Base-by-base conservation (phyloP, 106 monocot species). In the Dactylorhiza incarnata region DNA sequence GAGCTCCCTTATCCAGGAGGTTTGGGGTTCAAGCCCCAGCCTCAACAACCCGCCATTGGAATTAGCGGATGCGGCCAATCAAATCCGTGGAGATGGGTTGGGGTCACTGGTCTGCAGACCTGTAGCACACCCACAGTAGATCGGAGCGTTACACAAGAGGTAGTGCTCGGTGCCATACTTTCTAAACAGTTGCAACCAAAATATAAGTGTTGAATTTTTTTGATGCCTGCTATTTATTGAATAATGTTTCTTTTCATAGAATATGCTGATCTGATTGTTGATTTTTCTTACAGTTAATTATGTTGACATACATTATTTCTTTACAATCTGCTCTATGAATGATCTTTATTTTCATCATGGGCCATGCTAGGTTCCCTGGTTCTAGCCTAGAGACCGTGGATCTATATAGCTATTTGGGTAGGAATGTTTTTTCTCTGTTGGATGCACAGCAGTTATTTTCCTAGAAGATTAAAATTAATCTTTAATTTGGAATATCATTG, bases 371-470 rank as follows among this genome's bases (percentile, higher is more conserved):
- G 6, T 58, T 6, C 22, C 22, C 22, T 58, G 20, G 58, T 58
- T 58, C 7, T 20, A 19, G 58, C 20, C 19, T 58, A 20, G 58
- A 58, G 1, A 8, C 22, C 19, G 22, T 58, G 58, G 22, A 58
- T 58, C 19, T 1, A 58, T 1, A 58, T 22, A 58, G 14, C 12
- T 58, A 58, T 58, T 58, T 7, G 20, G 58, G n/a, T 58, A 20
- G 58, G 58, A 58, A 58, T 58, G 58, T 22, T 19, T 58, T 58
- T 58, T 58, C 12, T 71, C 11, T 71, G 11, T 24, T 71, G 71
- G 46, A 48, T 71, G 45, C 2, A 0, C n/a, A 20, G 47, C 14
- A 17, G 14, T 25, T n/a, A 17, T 69, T 13, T 68, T 69, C 14
- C 69, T 45, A 69, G 13, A 46, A 9, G 5, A 69, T 69, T 69